Evolutionary conservation across 495 filamentous ascomycete genomes (phyloP).

Genomic region (Hapsidospora chrysogenum): DNA sequence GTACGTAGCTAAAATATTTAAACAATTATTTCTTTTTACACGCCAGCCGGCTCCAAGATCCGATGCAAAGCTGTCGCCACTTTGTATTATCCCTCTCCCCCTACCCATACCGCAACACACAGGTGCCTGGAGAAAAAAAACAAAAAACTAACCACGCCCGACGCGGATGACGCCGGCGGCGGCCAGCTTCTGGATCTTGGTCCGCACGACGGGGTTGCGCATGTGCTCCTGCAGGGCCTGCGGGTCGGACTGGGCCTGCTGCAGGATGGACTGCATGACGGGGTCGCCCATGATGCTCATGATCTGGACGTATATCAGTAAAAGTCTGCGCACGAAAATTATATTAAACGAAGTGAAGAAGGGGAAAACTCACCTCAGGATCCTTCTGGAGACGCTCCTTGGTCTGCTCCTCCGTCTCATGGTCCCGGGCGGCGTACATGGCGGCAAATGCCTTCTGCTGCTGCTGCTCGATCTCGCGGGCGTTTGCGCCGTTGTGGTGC

Average conservation of each 20-base stretch:
- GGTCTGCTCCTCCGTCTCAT: constrained; percentile 94
- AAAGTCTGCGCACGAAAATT: not conserved
- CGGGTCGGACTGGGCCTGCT: constrained; percentile 88
- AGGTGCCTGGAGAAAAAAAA: no score
- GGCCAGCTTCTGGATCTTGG: constrained; percentile 82
- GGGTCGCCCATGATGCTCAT: constrained; percentile 85
- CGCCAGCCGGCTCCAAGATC: no score
- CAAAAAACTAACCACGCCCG: no score
- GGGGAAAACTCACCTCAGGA: constrained; percentile 53
- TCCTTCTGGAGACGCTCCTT: constrained; percentile 82
- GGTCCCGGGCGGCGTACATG: constrained; percentile 76
- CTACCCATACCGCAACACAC: no score
- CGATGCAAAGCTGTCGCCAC: no score
- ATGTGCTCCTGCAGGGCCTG: constrained; percentile 89
- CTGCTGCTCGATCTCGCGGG: constrained; percentile 82
- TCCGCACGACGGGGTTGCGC: constrained; percentile 69
- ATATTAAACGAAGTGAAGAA: not conserved
- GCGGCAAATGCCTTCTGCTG: constrained; percentile 85
- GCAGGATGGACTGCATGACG: constrained; percentile 93
- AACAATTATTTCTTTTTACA: no score
- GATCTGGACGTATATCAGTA: constrained; percentile 41
- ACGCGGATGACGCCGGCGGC: constrained; percentile 84
- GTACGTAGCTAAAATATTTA: no score
- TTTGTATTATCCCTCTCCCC: no score
- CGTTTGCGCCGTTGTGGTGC: constrained; percentile 49